A percentile compares a stretch with the other conserved stretches of the same genome.
Evolutionary conservation across 1,284 basidiomycete genomes (phyloP).

Genomic region (Earliella scabrosa): DNA sequence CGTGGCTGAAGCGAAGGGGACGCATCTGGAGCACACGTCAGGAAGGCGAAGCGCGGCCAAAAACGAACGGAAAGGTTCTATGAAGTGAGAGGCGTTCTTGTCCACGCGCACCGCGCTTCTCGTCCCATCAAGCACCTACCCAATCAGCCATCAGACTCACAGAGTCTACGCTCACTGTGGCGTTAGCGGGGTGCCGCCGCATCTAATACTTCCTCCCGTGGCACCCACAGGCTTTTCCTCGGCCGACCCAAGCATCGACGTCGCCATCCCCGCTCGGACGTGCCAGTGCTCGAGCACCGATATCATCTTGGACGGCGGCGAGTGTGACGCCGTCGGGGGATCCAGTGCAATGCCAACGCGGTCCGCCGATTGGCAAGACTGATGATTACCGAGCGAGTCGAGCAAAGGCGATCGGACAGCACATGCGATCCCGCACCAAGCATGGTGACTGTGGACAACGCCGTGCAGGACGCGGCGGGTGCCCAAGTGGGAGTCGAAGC

Average conservation of each 20-base stretch:
- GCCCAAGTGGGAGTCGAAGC: background rate
- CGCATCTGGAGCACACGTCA: slow-evolving; percentile 22
- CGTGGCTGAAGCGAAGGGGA: slow-evolving; percentile 18
- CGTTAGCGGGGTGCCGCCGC: slow-evolving; percentile 24
- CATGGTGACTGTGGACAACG: background rate
- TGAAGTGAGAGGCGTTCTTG: slow-evolving; percentile 19
- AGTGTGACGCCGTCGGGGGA: background rate
- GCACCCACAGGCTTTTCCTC: slow-evolving; percentile 17
- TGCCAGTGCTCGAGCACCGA: slow-evolving; percentile 2
- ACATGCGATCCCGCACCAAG: background rate
- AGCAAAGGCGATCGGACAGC: slow-evolving; percentile 14
- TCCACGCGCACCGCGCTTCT: slow-evolving; percentile 28
- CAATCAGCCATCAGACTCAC: slow-evolving; percentile 28
- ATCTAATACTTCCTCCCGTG: slow-evolving; percentile 22
- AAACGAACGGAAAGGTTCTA: slow-evolving; percentile 19
- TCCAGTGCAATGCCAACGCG: background rate
- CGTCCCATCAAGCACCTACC: slow-evolving; percentile 26
- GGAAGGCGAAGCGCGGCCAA: slow-evolving; percentile 18
- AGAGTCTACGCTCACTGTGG: slow-evolving; percentile 23
- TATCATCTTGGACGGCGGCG: background rate
- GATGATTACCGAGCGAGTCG: slow-evolving; percentile 18
- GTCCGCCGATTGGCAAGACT: slow-evolving; percentile 4
- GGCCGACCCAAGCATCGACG: no score
- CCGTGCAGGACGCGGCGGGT: background rate
- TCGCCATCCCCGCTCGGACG: no score